Conservation (phyloP, 164 flowering plant species). For the Vitis labrusca region DNA sequence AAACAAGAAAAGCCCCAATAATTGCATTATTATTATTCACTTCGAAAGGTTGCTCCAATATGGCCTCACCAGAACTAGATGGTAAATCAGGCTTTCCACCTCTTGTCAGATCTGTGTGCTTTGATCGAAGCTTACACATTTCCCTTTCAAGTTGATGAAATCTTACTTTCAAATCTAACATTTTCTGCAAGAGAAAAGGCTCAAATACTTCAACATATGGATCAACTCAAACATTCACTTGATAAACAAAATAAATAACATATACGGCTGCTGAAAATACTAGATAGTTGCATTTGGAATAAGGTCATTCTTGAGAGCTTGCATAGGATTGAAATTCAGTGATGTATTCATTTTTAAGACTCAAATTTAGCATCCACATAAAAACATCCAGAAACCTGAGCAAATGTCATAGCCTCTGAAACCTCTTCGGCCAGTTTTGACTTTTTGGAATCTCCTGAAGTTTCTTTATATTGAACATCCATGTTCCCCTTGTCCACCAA, state of each 20-base stretch:
- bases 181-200: conserved; percentile 29
- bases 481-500: conserved; percentile 1
- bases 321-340: conserved; percentile 17
- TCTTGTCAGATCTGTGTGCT: conserved; percentile 17
- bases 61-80: conserved; percentile 19
- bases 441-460: not conserved
- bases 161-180: conserved; percentile 32
- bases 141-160: conserved; percentile 35
- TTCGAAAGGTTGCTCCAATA: not conserved
- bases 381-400: conserved; percentile 12
- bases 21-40: not conserved
- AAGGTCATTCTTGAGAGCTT: conserved; percentile 25
- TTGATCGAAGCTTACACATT: conserved; percentile 31
- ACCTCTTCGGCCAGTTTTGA: conserved; percentile 10
- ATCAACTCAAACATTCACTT: not conserved
- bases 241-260: not conserved
- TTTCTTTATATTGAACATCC: not conserved
- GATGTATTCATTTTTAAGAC: conserved; percentile 2
- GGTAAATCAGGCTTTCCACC: conserved; percentile 13
- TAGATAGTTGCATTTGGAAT: not conserved
- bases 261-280: not conserved
- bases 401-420: not conserved
- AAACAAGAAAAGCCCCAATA: not conserved
- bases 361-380: conserved; percentile 14
- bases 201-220: not conserved